These are phyloP conservation scores for Boletus sp. DNA, from an alignment of 768 basidiomycete species.

Conservation along the genomic window DNA sequence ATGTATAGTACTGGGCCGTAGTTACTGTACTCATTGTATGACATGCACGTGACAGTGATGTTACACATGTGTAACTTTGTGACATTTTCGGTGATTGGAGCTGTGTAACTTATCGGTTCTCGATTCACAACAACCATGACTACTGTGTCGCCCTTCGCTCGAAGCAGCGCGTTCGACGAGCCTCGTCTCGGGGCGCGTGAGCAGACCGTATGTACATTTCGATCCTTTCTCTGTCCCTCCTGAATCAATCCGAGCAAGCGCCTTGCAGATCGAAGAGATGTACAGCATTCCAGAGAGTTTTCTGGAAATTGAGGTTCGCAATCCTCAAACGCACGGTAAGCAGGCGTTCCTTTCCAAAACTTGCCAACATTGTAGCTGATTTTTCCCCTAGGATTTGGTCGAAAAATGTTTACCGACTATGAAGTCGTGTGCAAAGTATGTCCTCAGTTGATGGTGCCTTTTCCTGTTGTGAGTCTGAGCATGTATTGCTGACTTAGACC, in stretches of 20 bases:
- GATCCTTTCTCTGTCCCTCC: constrained; percentile 7
- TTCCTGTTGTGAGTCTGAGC: constrained; percentile 3
- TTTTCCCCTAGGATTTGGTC: constrained; percentile 63
- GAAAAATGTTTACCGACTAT: constrained; percentile 99
- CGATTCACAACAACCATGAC: constrained; percentile 29
- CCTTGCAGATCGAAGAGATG: constrained; percentile 89
- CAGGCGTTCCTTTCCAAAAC: neutral
- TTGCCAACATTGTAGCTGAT: neutral
- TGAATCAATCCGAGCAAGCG: constrained; percentile 35
- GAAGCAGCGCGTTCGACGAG: constrained; percentile 56
- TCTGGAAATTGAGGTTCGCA: constrained; percentile 94
- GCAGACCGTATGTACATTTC: constrained; percentile 47
- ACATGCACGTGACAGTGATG: constrained; percentile 44
- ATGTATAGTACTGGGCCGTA: too few species aligned
- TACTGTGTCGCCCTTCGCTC: constrained; percentile 57
- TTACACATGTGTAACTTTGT: constrained; percentile 21
- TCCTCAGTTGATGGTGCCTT: neutral
- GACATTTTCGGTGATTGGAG: constrained; percentile 8
- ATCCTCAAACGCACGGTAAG: constrained; percentile 93
- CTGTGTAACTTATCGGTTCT: constrained; percentile 22
- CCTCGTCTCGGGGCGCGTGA: constrained; percentile 46
- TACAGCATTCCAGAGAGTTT: constrained; percentile 97
- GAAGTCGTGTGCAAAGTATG: constrained; percentile 94
- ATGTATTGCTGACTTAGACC: constrained; percentile 50
- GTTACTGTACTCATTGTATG: constrained; percentile 8